Conservation (phyloP, 1,284 basidiomycete species). For the Gymnopus androsaceus region DNA sequence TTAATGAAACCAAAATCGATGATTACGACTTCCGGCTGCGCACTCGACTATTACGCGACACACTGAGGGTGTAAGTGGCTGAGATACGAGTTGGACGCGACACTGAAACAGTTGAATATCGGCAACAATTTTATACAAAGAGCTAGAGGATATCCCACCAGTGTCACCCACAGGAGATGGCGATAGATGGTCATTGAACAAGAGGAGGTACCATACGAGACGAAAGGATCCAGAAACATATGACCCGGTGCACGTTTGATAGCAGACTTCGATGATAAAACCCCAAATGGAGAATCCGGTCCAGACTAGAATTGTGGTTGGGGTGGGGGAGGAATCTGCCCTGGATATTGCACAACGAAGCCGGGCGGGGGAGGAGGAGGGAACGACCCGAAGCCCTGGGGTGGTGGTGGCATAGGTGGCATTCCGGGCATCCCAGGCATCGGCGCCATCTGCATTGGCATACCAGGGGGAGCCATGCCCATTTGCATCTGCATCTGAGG, state of each 20-base stretch:
- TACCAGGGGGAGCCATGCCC: slow-evolving; percentile 30
- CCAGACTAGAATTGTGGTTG: slow-evolving; percentile 18
- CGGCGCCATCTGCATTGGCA: slow-evolving; percentile 34
- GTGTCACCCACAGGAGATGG: neutral
- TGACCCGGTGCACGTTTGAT: too few relatives aligned
- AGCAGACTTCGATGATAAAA: too few relatives aligned
- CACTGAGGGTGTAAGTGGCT: neutral
- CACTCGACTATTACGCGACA: neutral
- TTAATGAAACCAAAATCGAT: too few relatives aligned
- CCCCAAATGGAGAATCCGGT: neutral
- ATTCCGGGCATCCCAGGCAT: slow-evolving; percentile 21
- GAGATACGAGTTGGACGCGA: neutral
- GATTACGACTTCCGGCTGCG: neutral
- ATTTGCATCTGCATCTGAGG: slow-evolving; percentile 42
- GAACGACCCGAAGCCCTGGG: slow-evolving; percentile 42
- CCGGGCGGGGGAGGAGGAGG: slow-evolving; percentile 55
- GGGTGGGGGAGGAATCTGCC: slow-evolving; percentile 22
- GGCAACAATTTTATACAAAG: slow-evolving; percentile 4
- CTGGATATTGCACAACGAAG: slow-evolving; percentile 32
- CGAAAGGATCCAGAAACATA: too few relatives aligned
- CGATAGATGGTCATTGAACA: neutral
- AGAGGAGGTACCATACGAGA: neutral
- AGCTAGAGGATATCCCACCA: neutral
- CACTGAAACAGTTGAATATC: slow-evolving; percentile 2
- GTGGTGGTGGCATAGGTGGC: slow-evolving; percentile 43